Conservation (phyloP, 2,329 filamentous ascomycete genomes). For the Beauveria australis region DNA sequence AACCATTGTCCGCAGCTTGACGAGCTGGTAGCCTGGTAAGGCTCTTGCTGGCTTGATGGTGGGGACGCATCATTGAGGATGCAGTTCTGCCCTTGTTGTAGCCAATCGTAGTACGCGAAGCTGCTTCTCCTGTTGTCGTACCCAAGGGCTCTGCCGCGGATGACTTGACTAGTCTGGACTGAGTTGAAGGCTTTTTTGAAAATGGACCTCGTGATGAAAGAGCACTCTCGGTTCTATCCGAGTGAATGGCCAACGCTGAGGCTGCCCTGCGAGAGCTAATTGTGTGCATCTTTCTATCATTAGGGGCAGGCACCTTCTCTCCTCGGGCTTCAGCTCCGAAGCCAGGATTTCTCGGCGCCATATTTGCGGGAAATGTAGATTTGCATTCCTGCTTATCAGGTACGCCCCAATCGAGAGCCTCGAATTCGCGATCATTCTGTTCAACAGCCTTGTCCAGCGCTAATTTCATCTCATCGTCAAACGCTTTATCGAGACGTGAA, state of each 20-base stretch:
- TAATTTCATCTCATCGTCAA: constrained; percentile 43
- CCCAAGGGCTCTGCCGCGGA: constrained; percentile 30
- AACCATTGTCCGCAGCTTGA: constrained; percentile 11
- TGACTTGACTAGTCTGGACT: constrained; percentile 19
- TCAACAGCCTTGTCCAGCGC: constrained; percentile 53
- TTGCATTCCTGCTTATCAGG: constrained; percentile 44
- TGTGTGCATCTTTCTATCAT: constrained; percentile 14
- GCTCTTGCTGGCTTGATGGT: constrained; percentile 10
- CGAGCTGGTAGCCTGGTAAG: constrained; percentile 6
- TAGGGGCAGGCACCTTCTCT: constrained; percentile 1
- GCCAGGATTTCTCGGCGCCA: neutral
- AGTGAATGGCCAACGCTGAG: constrained; percentile 35
- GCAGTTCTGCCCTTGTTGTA: constrained; percentile 68
- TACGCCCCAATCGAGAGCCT: constrained; percentile 53
- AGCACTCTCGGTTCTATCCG: constrained; percentile 12
- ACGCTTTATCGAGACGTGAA: constrained; percentile 52
- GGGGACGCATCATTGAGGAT: constrained; percentile 35
- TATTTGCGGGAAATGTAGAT: neutral
- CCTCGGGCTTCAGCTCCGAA: neutral
- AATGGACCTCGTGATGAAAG: neutral
- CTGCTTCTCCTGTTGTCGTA: constrained; percentile 53
- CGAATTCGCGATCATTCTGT: constrained; percentile 58
- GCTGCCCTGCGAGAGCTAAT: constrained; percentile 43
- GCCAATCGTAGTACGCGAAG: constrained; percentile 74
- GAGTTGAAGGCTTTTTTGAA: neutral